These are phyloP conservation scores for Ceratopteris richardii DNA, from an alignment of 75 land plant genomes.

Conservation along the genomic window DNA sequence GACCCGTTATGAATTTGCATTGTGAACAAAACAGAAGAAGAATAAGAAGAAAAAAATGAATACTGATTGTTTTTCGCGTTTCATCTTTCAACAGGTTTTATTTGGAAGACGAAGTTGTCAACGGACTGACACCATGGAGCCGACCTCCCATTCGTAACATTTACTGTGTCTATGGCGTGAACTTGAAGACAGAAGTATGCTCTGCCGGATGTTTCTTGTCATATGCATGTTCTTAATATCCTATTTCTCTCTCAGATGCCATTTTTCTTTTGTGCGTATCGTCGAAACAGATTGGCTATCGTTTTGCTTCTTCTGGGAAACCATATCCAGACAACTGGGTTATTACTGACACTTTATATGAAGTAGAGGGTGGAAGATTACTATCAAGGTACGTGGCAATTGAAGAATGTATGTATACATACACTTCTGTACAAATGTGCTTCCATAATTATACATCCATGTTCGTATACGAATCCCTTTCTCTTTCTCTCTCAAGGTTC, in stretches of 20 bases:
- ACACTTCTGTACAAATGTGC: too few species aligned
- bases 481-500: too few species aligned
- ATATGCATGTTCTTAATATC: too few species aligned
- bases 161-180: slow-evolving; percentile 86
- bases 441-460: too few species aligned
- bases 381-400: slow-evolving; percentile 25
- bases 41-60: too few species aligned
- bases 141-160: slow-evolving; percentile 91
- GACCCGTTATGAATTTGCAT: too few species aligned
- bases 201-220: too few species aligned
- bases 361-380: slow-evolving; percentile 62
- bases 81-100: slow-evolving; percentile 52
- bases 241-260: background rate
- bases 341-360: slow-evolving; percentile 84
- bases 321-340: slow-evolving; percentile 99
- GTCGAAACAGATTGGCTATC: slow-evolving; percentile 84
- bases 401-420: background rate
- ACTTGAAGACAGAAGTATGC: slow-evolving; percentile 80
- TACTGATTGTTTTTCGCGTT: too few species aligned
- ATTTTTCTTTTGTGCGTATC: background rate
- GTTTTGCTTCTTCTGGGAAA: slow-evolving; percentile 97
- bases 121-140: slow-evolving; percentile 95
- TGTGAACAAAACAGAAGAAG: too few species aligned
- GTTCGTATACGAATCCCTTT: too few species aligned
- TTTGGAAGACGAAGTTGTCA: slow-evolving; percentile 80